These are phyloP conservation scores for Leccinum griseonigrum DNA, from an alignment of 1,284 basidiomycete genomes.

Conservation along the genomic window DNA sequence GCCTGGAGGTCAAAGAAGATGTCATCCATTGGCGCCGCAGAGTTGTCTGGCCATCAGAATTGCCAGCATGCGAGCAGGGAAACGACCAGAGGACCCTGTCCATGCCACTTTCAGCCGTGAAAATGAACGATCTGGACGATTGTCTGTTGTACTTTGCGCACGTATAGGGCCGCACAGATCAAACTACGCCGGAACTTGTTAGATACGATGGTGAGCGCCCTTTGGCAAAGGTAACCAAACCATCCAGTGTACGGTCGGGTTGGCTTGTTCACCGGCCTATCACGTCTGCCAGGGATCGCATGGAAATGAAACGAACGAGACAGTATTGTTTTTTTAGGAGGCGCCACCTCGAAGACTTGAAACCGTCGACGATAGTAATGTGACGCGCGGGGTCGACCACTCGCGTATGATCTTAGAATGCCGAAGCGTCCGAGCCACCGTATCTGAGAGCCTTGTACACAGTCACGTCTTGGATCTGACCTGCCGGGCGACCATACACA, in stretches of 20 bases:
- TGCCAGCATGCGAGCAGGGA: slow-evolving; percentile 10
- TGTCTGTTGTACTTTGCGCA: slow-evolving; percentile 11
- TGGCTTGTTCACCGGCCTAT: not conserved
- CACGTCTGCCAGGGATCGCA: not conserved
- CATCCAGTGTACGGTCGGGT: slow-evolving; percentile 25
- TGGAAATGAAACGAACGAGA: not conserved
- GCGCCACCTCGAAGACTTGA: slow-evolving; percentile 1
- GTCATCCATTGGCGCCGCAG: slow-evolving; percentile 17
- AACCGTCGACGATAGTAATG: not conserved
- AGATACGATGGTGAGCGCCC: slow-evolving; percentile 8
- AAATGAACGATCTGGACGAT: slow-evolving; percentile 3
- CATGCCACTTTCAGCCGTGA: slow-evolving; percentile 8
- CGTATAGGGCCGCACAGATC: slow-evolving; percentile 1
- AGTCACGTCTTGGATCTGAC: not conserved
- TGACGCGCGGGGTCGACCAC: not conserved
- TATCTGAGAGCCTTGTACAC: not conserved
- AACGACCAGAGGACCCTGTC: slow-evolving; percentile 9
- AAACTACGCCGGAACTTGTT: not conserved
- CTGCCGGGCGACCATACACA: not conserved
- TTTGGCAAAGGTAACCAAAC: slow-evolving; percentile 16
- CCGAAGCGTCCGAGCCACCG: not conserved
- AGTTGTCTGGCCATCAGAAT: slow-evolving; percentile 11
- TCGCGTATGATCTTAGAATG: not conserved
- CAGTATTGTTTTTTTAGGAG: not conserved
- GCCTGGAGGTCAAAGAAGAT: slow-evolving; percentile 17